Evolutionary conservation across 2,329 filamentous ascomycete species (phyloP).

Genomic region (Diaporthe helianthi): DNA sequence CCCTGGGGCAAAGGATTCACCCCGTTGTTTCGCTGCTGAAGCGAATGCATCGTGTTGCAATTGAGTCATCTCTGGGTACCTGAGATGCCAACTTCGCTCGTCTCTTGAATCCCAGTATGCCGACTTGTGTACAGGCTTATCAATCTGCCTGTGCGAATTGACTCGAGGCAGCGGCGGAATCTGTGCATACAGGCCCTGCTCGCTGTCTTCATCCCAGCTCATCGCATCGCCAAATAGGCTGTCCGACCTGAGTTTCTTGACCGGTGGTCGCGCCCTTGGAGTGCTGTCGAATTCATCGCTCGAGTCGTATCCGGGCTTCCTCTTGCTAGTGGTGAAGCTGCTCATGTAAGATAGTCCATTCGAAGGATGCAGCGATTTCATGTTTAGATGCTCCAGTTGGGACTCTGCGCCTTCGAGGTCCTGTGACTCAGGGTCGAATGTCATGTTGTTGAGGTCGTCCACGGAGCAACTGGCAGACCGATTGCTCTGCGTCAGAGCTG

Average conservation of each 20-base stretch:
- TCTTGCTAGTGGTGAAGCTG: slow-evolving; percentile 60
- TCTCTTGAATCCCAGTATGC: slow-evolving; percentile 65
- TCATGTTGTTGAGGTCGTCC: slow-evolving; percentile 59
- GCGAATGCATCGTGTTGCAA: slow-evolving; percentile 64
- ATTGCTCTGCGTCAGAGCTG: slow-evolving; percentile 38
- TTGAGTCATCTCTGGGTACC: slow-evolving; percentile 70
- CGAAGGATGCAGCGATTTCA: slow-evolving; percentile 46
- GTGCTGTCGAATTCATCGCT: slow-evolving; percentile 58
- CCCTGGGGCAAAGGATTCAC: slow-evolving; percentile 61
- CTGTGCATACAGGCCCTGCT: slow-evolving; percentile 51
- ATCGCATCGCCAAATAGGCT: slow-evolving; percentile 47
- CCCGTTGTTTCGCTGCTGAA: slow-evolving; percentile 55
- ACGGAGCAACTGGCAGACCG: slow-evolving; percentile 48
- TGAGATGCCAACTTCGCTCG: slow-evolving; percentile 63
- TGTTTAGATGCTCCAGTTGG: slow-evolving; percentile 52
- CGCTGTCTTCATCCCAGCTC: slow-evolving; percentile 31
- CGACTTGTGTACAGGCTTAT: slow-evolving; percentile 61
- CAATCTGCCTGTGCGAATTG: slow-evolving; percentile 63
- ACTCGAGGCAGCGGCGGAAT: slow-evolving; percentile 58
- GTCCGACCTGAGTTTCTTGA: slow-evolving; percentile 64
- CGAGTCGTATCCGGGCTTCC: slow-evolving; percentile 59
- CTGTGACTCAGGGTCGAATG: slow-evolving; percentile 61
- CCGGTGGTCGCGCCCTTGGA: slow-evolving; percentile 51
- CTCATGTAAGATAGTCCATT: slow-evolving; percentile 34
- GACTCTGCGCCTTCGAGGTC: slow-evolving; percentile 60